Base-by-base conservation (phyloP, 2,329 filamentous ascomycete genomes). In the Thyridium curvatum region DNA sequence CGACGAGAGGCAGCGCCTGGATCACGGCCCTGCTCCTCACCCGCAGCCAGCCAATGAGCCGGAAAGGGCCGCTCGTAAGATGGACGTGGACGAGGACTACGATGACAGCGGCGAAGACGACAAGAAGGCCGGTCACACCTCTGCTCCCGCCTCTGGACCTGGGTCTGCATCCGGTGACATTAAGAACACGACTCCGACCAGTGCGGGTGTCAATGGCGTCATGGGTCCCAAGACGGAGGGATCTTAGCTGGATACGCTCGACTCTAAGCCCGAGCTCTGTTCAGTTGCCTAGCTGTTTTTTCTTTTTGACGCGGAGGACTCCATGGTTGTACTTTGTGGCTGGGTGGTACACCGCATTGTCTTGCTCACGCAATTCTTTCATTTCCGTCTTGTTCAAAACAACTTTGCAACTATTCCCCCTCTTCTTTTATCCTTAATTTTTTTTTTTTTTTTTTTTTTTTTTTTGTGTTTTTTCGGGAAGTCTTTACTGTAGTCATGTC, bases 11-110 rank as follows among this genome's bases (percentile, higher is more conserved):
- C 60, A 68, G 29, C 62, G 71, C 37, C 59, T 66, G 39, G 71
- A 74, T 26, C 67, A 69, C 30, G 30, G 30, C 29, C 29, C 40
- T 30, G 32, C 34, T 30, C 52, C 68, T 18, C 66, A 69, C 26
- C 64, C 74, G 18, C 61, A 72, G 3, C 66, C 72, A 15, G 61
- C 71, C 14, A 82, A 81, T 41, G 91, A 97, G 64, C 86, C 89
- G 9, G 80, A 85, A 59, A 69, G 80, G 38, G 89, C 93, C 28
- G 88, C 89, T 15, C 77, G 93, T 16, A 94, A 94, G 62, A 94
- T 98, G 79, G 91, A 97, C 7, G 86, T 97, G 15, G 90, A 98
- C 50, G 93, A 98, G 59, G 86, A 97, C 58, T 97, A 98, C 53
- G 91, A 97, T 58, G 91, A 97, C 53, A 91, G 90, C 41, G 87